Evolutionary conservation across 257 asterid species (phyloP), one percentile per base, ranked within the genome.

Genomic region (Ilex asprella): DNA sequence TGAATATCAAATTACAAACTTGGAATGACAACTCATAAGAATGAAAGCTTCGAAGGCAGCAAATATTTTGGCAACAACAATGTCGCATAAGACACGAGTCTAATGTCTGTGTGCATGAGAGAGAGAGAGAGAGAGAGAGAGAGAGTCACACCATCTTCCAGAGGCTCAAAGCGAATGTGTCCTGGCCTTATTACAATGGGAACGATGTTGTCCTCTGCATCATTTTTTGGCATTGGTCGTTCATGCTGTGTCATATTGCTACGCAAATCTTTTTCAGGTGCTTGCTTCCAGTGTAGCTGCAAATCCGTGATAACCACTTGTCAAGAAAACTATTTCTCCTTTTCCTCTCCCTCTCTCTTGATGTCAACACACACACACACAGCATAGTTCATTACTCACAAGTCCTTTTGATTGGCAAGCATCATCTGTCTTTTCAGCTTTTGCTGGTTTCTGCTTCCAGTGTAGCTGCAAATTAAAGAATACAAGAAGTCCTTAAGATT

Each of bases 151-250:
- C 97, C 99, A 81, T 82, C 72, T 39, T 73, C 96, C 68, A 78
- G 64, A 50, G 91, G 83, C 79, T 86, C 97, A 80, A 89, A 93
- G 60, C 99, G 96, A 68, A 93, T 87, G 72, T 93, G 95, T 59
- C 99, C 97, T 27, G 97, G 99, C 83, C 94, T 89, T 67, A 85
- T 64, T 61, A 73, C 78, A 67, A 84, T 61, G 50, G 96, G 95
- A 81, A 87, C 84, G 80, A 84, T 76, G 76, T 86, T 85, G 59
- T 75, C 72, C 63, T 81, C 96, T 39, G 67, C 79, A 35, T 21
- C 62, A 60, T 50, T 67, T 58, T 62, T 72, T 67, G 69, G 81
- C 67, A 66, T 69, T 51, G 56, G 55, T 16, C 47, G 76, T 29
- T 71, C 67, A 60, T 59, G 69, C 62, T 75, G 70, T 44, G 71